Evolutionary conservation across 768 basidiomycete species (phyloP).

Genomic region (Boletus subparvulus): DNA sequence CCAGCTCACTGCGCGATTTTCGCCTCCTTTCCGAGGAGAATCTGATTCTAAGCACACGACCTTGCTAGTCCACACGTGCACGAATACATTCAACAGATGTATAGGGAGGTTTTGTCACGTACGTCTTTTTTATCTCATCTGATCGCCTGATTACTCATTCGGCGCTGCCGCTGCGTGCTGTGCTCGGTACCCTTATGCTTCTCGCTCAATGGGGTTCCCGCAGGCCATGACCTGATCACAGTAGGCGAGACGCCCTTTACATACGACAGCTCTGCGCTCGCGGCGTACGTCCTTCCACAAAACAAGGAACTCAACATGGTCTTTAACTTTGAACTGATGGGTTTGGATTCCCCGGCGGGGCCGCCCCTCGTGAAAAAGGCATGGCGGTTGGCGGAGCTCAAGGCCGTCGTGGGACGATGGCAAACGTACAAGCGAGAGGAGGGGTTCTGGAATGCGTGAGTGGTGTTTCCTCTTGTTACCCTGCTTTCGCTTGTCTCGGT

Average conservation of each 20-base stretch:
- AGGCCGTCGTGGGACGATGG: slow-evolving; percentile 49
- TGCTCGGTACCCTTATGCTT: neutral
- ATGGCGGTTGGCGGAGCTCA: slow-evolving; percentile 57
- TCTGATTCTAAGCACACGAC: neutral
- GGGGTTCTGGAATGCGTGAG: slow-evolving; percentile 69
- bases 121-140: slow-evolving; percentile 27
- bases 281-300: slow-evolving; percentile 52
- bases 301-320: slow-evolving; percentile 66
- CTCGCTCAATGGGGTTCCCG: neutral
- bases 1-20: slow-evolving; percentile 1
- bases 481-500: neutral
- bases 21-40: slow-evolving; percentile 4
- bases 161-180: neutral
- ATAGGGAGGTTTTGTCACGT: slow-evolving; percentile 59
- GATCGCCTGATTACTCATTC: slow-evolving; percentile 14
- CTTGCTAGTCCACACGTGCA: slow-evolving; percentile 57
- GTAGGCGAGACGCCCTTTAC: slow-evolving; percentile 67
- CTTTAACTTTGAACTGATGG: slow-evolving; percentile 64
- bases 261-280: slow-evolving; percentile 48
- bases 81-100: slow-evolving; percentile 68
- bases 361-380: slow-evolving; percentile 41
- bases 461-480: neutral
- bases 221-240: slow-evolving; percentile 59
- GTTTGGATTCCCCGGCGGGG: slow-evolving; percentile 49
- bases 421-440: slow-evolving; percentile 55